phyloP scores from a whole-genome alignment of 2,329 filamentous ascomycete genomes.

The Lasiodiplodia gonubiensis region DNA sequence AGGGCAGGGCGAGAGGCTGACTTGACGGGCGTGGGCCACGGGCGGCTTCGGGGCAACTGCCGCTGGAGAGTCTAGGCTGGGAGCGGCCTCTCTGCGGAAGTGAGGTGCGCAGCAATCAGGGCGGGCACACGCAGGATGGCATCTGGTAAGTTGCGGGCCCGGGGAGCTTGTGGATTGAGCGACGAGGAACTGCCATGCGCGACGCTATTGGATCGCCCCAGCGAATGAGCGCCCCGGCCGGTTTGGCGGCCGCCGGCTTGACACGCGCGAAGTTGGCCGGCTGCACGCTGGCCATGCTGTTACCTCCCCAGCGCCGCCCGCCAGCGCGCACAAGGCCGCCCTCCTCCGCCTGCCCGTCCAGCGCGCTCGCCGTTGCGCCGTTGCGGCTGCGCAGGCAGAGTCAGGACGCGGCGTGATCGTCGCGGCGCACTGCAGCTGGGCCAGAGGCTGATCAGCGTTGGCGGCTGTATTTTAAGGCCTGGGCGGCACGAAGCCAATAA shows the following conservation, averaged over 20 bases:
- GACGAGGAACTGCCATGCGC: constrained; percentile 22
- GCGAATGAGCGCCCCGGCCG: constrained; percentile 25
- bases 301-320: background rate
- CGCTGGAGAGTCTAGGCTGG: constrained; percentile 24
- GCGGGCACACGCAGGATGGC: constrained; percentile 24
- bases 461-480: constrained; percentile 26
- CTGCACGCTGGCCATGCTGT: background rate
- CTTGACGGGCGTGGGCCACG: constrained; percentile 18
- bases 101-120: constrained; percentile 27
- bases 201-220: constrained; percentile 22
- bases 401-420: constrained; percentile 23
- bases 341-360: background rate
- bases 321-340: background rate
- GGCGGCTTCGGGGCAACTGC: constrained; percentile 23
- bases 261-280: constrained; percentile 11
- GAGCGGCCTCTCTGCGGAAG: constrained; percentile 25
- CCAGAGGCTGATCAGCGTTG: constrained; percentile 25
- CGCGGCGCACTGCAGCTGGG: constrained; percentile 20
- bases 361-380: constrained; percentile 7
- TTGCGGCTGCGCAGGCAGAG: background rate
- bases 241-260: constrained; percentile 7
- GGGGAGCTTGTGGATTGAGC: constrained; percentile 23
- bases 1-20: constrained; percentile 26
- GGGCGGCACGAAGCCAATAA: constrained; percentile 23
- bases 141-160: constrained; percentile 25